phyloP scores from a whole-genome alignment of 305 asterid species.

The Fraxinus dipetala region DNA sequence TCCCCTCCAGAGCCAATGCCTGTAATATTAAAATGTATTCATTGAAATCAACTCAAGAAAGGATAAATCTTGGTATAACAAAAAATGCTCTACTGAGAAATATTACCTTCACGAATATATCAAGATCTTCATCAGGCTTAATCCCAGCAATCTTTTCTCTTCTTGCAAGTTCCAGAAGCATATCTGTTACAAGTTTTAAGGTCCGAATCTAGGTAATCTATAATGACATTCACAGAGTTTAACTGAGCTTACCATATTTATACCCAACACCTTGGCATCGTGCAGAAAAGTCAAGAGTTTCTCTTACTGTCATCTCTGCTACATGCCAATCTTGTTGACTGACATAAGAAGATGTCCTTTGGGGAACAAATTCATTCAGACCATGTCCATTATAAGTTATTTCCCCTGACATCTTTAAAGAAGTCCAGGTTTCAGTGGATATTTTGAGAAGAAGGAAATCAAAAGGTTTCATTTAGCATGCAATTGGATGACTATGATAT shows the following conservation, averaged over 20 bases:
- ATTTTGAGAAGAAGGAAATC: conserved; percentile 14
- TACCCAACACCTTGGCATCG: conserved; percentile 93
- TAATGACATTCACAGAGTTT: conserved; percentile 18
- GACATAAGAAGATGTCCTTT: conserved; percentile 81
- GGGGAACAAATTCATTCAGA: conserved; percentile 85
- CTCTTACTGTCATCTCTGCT: conserved; percentile 96
- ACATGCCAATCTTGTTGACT: conserved; percentile 90
- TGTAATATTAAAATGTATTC: conserved; percentile 23
- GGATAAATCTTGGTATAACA: background rate
- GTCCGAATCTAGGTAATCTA: conserved; percentile 38
- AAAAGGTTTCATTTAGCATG: conserved; percentile 14
- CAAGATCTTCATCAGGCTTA: conserved; percentile 96
- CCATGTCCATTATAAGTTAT: conserved; percentile 88
- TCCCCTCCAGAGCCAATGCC: conserved; percentile 87
- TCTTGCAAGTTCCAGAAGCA: conserved; percentile 94
- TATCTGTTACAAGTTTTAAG: conserved; percentile 49
- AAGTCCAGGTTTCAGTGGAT: conserved; percentile 34
- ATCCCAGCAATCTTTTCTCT: conserved; percentile 81
- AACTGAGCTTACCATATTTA: conserved; percentile 63
- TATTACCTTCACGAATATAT: conserved; percentile 81
- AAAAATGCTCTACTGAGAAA: background rate
- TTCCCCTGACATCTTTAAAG: conserved; percentile 77
- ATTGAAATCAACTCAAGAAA: conserved; percentile 2
- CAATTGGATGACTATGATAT: conserved; percentile 8
- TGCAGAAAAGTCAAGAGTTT: conserved; percentile 81